phyloP scores from a whole-genome alignment of 148 eudicot genomes.

The Salicornia ramosissima region DNA sequence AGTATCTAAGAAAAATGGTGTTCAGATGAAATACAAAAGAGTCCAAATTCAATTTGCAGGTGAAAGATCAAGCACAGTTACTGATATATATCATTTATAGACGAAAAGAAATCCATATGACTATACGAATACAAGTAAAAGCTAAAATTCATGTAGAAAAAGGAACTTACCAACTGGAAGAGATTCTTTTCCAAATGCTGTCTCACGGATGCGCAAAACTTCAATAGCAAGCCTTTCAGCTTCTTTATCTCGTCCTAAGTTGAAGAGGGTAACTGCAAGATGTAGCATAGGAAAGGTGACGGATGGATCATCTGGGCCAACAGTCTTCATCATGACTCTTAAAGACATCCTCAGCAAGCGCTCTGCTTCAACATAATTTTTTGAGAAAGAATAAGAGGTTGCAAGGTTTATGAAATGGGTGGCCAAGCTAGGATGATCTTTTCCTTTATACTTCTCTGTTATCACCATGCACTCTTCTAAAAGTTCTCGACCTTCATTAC shows the following conservation, averaged over 20 bases:
- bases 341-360: slow-evolving; percentile 63
- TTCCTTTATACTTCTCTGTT: slow-evolving; percentile 60
- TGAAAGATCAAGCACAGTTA: neutral
- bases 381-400: slow-evolving; percentile 65
- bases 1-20: neutral
- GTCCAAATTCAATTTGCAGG: neutral
- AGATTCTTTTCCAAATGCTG: slow-evolving; percentile 74
- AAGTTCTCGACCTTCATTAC: slow-evolving; percentile 64
- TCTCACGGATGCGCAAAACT: slow-evolving; percentile 63
- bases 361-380: slow-evolving; percentile 75
- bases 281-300: slow-evolving; percentile 77
- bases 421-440: slow-evolving; percentile 67
- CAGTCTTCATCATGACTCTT: slow-evolving; percentile 48
- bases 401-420: slow-evolving; percentile 76
- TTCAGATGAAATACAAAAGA: neutral
- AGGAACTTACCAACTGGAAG: slow-evolving; percentile 69
- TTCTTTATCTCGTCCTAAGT: slow-evolving; percentile 58
- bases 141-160: neutral
- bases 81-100: neutral
- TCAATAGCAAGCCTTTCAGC: slow-evolving; percentile 70
- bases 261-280: slow-evolving; percentile 71
- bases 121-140: too few species aligned
- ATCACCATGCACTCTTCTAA: slow-evolving; percentile 70
- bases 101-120: too few species aligned
- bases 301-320: slow-evolving; percentile 65